Evolutionary conservation across 73 alveolate genomes (phyloP), one percentile per base, ranked within the genome.

Genomic region (Stentor coeruleus): DNA sequence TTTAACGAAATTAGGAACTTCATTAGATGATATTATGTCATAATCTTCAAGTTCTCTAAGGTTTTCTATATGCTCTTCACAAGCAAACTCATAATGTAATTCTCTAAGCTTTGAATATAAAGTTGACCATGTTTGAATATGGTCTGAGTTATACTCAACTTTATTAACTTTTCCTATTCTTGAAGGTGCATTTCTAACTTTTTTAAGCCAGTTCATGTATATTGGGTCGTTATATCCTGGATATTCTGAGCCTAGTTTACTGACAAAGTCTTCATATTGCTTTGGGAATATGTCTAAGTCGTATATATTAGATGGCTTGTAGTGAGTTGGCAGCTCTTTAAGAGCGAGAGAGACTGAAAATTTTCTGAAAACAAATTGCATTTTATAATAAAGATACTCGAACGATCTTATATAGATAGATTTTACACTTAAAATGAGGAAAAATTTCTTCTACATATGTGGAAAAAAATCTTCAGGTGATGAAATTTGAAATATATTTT

Each of bases 1-100:
- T 39, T 91, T 95, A 38, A 84, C 80, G 20, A 93, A 59, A 75
- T 93, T 86, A 0, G 98, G 98, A 0, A 93, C 85, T 37, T 86
- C 57, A 39, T 79, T 77, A 40, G 58, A 85, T n/a, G 49, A 77
- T 55, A 59, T 87, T 3, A 89, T 89, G 3, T 89, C 86, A 38
- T 83, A 74, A 79, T 87, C 84, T 77, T 90, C 87, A 42, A 90
- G 38, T 38, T 83, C 55, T 3, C 14, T 81, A 1, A 90, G 33
- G 35, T 76, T 37, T 49, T 77, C 58, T 14, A 57, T 57, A 76
- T 39, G 81, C 82, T 90, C 96, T 35, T 77, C 59, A 74, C 89
- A 82, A 1, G 93, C 96, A 33, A 84, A 59, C 1, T 49, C 58
- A 11, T 84, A 38, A 79, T 26, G 82, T 31, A 60, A n/a, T 2